Base-by-base conservation (phyloP, 805 yeast genomes). In the Kuraishia hungarica region DNA sequence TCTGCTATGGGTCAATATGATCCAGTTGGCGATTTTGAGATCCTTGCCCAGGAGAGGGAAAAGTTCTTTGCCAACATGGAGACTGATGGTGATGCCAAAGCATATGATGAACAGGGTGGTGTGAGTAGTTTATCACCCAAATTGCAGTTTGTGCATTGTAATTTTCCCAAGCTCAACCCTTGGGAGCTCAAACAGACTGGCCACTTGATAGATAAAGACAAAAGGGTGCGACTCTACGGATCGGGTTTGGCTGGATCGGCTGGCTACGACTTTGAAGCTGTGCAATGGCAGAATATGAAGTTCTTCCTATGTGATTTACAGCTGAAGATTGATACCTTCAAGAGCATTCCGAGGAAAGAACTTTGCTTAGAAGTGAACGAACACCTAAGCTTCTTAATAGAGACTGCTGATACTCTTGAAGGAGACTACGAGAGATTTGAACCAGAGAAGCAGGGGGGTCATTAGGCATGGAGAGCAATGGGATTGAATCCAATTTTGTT, bases 121-220 rank as follows among this genome's bases (percentile, higher is more conserved):
- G 17, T 35, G 17, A 35, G 43, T 17, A 35, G 17, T 15, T 15
- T 35, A 35, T 47, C 53, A n/a, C 74, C 76, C 51, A 62, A 62
- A 46, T 63, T 71, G 19, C 61, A 83, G 56, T 84, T 85, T 61
- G 77, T 84, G 53, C 90, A 85, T 64, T 81, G 87, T 39, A 84
- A 85, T 63, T 79, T 75, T 69, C 89, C 89, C 7, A 85, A 85
- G 64, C 67, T 84, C 56, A 81, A 85, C 62, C 89, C 89, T 1
- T 78, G 84, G 74, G 68, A 69, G 17, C 71, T 84, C 57, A 75
- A 72, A 55, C 57, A 63, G n/a, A 71, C 71, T 3, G 74, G 73
- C 2, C 72, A 75, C 53, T 71, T 78, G 1, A 67, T 73, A 52
- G 69, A 71, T 49, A 72, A 72, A 8, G 81, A 79, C 2, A 69